phyloP scores from a whole-genome alignment of 768 basidiomycete species.

The Lactarius quietus region DNA sequence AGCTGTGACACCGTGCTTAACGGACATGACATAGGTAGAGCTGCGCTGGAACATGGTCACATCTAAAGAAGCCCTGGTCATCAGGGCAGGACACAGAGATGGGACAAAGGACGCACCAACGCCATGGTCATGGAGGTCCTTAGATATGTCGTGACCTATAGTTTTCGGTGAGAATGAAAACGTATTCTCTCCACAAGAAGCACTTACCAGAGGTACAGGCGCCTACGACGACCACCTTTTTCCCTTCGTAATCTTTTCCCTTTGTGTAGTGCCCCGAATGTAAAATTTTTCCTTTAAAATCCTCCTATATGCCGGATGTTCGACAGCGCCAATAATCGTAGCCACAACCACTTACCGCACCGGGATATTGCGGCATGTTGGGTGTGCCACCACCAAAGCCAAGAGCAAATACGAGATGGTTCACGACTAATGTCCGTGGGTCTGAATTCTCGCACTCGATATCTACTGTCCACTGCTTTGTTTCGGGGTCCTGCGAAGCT shows the following conservation, averaged over 20 bases:
- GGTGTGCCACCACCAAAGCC: slow-evolving; percentile 35
- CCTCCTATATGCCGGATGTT: slow-evolving; percentile 23
- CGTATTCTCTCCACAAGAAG: neutral
- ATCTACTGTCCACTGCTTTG: slow-evolving; percentile 25
- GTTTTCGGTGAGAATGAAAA: neutral
- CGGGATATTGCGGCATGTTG: slow-evolving; percentile 32
- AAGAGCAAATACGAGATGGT: slow-evolving; percentile 35
- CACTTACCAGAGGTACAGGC: slow-evolving; percentile 32
- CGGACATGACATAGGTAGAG: slow-evolving; percentile 37
- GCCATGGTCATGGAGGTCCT: slow-evolving; percentile 32
- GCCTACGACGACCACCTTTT: slow-evolving; percentile 41
- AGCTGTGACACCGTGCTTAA: slow-evolving; percentile 26
- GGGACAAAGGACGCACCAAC: slow-evolving; percentile 21
- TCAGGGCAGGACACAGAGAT: neutral
- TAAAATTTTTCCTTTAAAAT: slow-evolving; percentile 34
- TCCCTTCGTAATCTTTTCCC: slow-evolving; percentile 34
- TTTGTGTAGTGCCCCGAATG: slow-evolving; percentile 35
- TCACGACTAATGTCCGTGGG: slow-evolving; percentile 21
- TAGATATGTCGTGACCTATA: slow-evolving; percentile 35
- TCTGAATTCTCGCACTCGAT: slow-evolving; percentile 19
- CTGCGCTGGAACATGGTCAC: slow-evolving; percentile 34
- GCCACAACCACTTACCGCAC: slow-evolving; percentile 11
- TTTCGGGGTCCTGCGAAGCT: slow-evolving; percentile 24
- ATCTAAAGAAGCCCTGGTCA: slow-evolving; percentile 17
- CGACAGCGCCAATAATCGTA: neutral